Evolutionary conservation across 768 basidiomycete genomes (phyloP).

Genomic region (Termitomyces heimii): DNA sequence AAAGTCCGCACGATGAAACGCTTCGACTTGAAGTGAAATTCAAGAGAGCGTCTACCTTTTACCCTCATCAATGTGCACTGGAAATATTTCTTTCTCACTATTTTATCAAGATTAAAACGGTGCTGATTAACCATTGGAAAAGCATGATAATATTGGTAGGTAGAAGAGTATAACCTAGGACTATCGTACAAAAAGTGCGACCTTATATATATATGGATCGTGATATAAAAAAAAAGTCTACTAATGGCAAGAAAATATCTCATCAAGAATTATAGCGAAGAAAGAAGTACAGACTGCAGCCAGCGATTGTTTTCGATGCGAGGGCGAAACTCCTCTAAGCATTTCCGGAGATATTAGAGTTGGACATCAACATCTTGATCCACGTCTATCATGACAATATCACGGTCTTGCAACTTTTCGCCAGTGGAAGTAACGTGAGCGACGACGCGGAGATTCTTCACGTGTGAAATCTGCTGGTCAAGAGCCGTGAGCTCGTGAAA

Average conservation of each 20-base stretch:
- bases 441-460: conserved; percentile 94
- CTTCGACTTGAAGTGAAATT: no score
- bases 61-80: no score
- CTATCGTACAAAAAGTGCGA: not conserved
- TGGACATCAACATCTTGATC: conserved; percentile 32
- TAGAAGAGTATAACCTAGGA: no score
- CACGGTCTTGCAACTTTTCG: conserved; percentile 54
- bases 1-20: no score
- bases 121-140: no score
- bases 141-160: no score
- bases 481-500: conserved; percentile 96
- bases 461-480: conserved; percentile 78
- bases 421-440: conserved; percentile 86
- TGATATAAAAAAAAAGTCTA: not conserved
- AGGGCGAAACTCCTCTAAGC: conserved; percentile 59
- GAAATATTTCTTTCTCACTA: no score
- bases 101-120: no score
- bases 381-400: conserved; percentile 39
- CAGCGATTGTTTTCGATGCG: conserved; percentile 76
- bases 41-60: no score
- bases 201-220: not conserved
- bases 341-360: conserved; percentile 48
- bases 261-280: conserved; percentile 29
- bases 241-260: not conserved
- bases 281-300: conserved; percentile 60